A percentile compares a stretch with the other conserved stretches of the same genome.
These are phyloP conservation scores for Coemansia sp. DNA, from an alignment of 192 early-diverging fungal species.

Conservation along the genomic window DNA sequence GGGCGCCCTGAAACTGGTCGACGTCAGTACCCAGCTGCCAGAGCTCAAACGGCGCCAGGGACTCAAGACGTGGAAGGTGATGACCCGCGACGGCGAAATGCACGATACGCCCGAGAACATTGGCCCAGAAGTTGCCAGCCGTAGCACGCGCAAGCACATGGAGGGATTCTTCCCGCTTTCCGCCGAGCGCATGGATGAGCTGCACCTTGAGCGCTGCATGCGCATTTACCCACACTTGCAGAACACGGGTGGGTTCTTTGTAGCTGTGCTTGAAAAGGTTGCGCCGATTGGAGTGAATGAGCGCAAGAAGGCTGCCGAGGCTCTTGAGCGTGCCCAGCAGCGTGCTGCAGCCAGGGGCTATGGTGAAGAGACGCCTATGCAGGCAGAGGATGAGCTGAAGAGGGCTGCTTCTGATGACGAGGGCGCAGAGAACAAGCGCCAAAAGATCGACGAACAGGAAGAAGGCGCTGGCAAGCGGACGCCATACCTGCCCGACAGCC, in stretches of 20 bases:
- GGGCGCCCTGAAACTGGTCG: slow-evolving; percentile 78
- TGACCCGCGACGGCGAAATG: slow-evolving; percentile 65
- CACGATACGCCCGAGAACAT: slow-evolving; percentile 54
- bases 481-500: slow-evolving; percentile 42
- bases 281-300: slow-evolving; percentile 60
- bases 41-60: slow-evolving; percentile 79
- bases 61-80: slow-evolving; percentile 83
- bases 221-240: slow-evolving; percentile 92
- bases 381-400: background rate
- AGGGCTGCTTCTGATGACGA: background rate
- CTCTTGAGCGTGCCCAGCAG: background rate
- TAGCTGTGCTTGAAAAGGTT: slow-evolving; percentile 92
- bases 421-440: slow-evolving; percentile 6
- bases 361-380: background rate
- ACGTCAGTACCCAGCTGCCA: slow-evolving; percentile 80
- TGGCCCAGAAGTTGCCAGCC: slow-evolving; percentile 27
- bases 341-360: background rate
- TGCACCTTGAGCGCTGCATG: slow-evolving; percentile 73
- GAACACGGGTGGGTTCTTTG: slow-evolving; percentile 98
- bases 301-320: slow-evolving; percentile 27
- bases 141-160: slow-evolving; percentile 51
- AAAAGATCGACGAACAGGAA: slow-evolving; percentile 3
- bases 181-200: slow-evolving; percentile 56
- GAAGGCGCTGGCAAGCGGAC: slow-evolving; percentile 10
- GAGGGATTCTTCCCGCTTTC: slow-evolving; percentile 60